Evolutionary conservation across 192 early-diverging fungal genomes (phyloP), one percentile per base, ranked within the genome.

Genomic region (Chytriomyces sp.): DNA sequence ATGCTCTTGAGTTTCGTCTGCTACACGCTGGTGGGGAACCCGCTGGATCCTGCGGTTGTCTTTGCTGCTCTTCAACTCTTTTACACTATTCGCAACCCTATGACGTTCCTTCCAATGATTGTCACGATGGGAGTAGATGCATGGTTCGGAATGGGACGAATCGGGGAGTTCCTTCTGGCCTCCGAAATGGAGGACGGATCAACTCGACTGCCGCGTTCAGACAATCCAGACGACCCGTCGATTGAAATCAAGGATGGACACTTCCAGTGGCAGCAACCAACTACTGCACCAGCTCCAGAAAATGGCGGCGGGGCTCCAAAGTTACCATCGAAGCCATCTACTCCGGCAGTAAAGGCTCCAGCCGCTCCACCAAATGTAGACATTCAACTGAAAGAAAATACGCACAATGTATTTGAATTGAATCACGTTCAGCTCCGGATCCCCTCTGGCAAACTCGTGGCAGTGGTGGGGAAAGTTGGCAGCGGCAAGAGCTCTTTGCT

Each of bases 401-500:
- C n/a, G n/a, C n/a, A n/a, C n/a, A 6, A 56, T 17, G 22, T 30
- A 56, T 64, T 64, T 31, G n/a, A 64, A 67, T 63, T 74, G 14
- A 40, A 17, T n/a, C 38, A 84, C 70, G 74, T 91, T 38, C 75
- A 82, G 65, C n/a, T 90, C 25, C 60, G 53, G 40, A 64, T 87
- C 73, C 64, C 75, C 71, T 68, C 75, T 33, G 80, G 90, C 52
- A 61, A 85, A 33, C 82, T 98, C 6, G 90, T 93, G 0, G 93
- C 91, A 0, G 77, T 98, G 22, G 89, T 93, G 10, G 95, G 95
- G 14, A 80, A 84, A 3, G 93, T 94, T 4, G 95, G 92, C 2
- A 81, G 85, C 0, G 93, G 93, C 34, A 98, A 98, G 70, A 91
- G 90, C 0, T 90, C 92, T 4, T 77, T 98, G 26, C 77, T 98